These are phyloP conservation scores for Peniophora sp. DNA, from an alignment of 1,284 basidiomycete species.

Conservation along the genomic window DNA sequence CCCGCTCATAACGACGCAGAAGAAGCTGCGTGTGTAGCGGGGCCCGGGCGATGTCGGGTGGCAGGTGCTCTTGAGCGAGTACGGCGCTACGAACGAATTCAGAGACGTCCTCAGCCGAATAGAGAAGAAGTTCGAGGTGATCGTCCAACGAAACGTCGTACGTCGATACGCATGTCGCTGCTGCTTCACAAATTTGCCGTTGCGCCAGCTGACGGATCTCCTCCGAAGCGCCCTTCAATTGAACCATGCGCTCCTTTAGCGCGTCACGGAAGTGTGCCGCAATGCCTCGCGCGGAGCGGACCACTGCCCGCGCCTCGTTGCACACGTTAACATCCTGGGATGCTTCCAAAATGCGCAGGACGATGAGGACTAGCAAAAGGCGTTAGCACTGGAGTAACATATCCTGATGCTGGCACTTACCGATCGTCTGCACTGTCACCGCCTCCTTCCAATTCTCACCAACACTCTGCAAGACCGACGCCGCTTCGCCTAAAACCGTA, in stretches of 20 bases:
- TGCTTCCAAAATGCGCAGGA: not conserved
- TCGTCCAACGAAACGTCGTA: not conserved
- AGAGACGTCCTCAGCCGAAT: not conserved
- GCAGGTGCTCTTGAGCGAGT: not conserved
- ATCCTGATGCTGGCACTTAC: conserved; percentile 15
- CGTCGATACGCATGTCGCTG: not conserved
- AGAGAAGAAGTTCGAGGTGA: not conserved
- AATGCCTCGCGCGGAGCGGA: not conserved
- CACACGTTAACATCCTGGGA: not conserved
- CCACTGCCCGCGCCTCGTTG: not conserved
- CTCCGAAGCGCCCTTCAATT: not conserved
- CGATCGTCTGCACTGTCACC: conserved; percentile 27
- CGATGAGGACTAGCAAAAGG: not conserved
- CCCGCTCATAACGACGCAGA: not conserved
- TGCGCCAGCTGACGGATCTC: not conserved
- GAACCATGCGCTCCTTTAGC: not conserved
- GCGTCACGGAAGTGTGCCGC: not conserved
- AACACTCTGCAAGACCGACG: conserved; percentile 13
- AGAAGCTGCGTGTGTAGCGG: not conserved
- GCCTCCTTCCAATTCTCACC: conserved; percentile 34
- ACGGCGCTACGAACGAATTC: not conserved
- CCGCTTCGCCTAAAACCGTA: conserved; percentile 25
- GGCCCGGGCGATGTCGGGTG: not conserved
- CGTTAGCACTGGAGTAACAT: not conserved
- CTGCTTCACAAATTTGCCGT: not conserved